These are phyloP conservation scores for Aspergillus egyptiacus DNA, from an alignment of 495 filamentous ascomycete species.

Conservation along the genomic window DNA sequence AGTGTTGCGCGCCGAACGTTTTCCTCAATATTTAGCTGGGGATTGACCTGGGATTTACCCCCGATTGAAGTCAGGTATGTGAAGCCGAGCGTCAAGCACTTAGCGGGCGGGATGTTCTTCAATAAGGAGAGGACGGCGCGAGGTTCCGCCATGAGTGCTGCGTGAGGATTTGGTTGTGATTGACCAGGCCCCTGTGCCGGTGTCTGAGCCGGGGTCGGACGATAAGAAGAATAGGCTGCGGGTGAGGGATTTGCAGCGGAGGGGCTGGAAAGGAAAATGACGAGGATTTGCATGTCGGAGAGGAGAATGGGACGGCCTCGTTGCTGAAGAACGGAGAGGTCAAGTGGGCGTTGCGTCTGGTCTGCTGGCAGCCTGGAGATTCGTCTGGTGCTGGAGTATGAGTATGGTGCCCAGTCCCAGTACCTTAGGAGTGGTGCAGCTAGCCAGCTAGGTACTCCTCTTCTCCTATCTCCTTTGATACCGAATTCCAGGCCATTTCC, in stretches of 20 bases:
- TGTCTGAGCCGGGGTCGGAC: too few relatives aligned
- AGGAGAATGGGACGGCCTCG: slow-evolving; percentile 13
- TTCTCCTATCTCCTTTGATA: too few relatives aligned
- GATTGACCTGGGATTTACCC: slow-evolving; percentile 59
- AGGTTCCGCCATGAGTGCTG: slow-evolving; percentile 52
- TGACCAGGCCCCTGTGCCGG: slow-evolving; percentile 64
- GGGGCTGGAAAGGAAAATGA: slow-evolving; percentile 45
- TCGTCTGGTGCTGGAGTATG: slow-evolving; percentile 58
- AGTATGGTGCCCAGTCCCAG: slow-evolving; percentile 26
- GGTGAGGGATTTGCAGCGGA: slow-evolving; percentile 48
- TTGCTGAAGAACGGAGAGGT: slow-evolving; percentile 58
- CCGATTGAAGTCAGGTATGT: slow-evolving; percentile 55
- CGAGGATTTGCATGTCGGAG: slow-evolving; percentile 16
- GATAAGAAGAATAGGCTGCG: slow-evolving; percentile 58
- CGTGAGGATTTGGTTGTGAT: slow-evolving; percentile 51
- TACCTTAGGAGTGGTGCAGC: slow-evolving; percentile 17
- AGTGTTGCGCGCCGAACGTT: slow-evolving; percentile 55
- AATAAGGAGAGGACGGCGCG: slow-evolving; percentile 53
- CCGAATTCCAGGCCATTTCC: background rate
- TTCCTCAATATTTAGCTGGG: slow-evolving; percentile 57
- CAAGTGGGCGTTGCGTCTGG: slow-evolving; percentile 53
- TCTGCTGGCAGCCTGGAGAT: slow-evolving; percentile 52
- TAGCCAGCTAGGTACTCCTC: too few relatives aligned
- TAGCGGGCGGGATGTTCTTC: slow-evolving; percentile 43
- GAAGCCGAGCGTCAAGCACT: slow-evolving; percentile 53